phyloP scores from a whole-genome alignment of 1,284 basidiomycete genomes.

The Naganishia albida region DNA sequence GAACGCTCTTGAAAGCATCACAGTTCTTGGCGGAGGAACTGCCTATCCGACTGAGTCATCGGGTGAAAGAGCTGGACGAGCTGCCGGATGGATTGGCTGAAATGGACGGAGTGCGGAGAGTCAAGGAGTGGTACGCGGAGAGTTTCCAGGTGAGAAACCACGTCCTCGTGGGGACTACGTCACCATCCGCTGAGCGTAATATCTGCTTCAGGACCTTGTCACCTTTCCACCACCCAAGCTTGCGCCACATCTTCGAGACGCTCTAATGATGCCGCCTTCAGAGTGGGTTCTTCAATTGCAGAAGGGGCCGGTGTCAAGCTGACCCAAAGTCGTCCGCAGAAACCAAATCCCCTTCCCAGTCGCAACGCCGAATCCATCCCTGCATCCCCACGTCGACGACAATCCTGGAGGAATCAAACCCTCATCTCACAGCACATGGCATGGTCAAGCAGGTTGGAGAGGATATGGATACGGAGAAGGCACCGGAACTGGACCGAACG shows the following conservation, averaged over 20 bases:
- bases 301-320: slow-evolving; percentile 8
- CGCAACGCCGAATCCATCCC: slow-evolving; percentile 53
- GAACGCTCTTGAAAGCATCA: slow-evolving; percentile 79
- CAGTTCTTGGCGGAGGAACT: slow-evolving; percentile 77
- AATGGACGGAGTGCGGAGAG: slow-evolving; percentile 92
- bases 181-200: not conserved
- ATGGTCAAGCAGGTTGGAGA: slow-evolving; percentile 16
- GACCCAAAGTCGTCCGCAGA: not conserved
- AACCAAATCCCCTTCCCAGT: slow-evolving; percentile 42
- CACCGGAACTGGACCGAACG: slow-evolving; percentile 20
- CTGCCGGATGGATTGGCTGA: slow-evolving; percentile 87
- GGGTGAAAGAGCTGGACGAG: slow-evolving; percentile 94
- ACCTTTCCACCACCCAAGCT: slow-evolving; percentile 75
- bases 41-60: slow-evolving; percentile 90
- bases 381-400: slow-evolving; percentile 34
- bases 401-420: slow-evolving; percentile 15
- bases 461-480: slow-evolving; percentile 27
- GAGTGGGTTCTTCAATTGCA: slow-evolving; percentile 36
- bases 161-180: not conserved
- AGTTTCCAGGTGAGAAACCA: slow-evolving; percentile 76
- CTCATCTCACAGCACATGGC: slow-evolving; percentile 18
- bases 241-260: slow-evolving; percentile 66
- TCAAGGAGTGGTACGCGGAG: slow-evolving; percentile 99
- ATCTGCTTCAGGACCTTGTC: slow-evolving; percentile 71
- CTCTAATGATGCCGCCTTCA: slow-evolving; percentile 62